Percentiles rank a stretch among this genome's conserved stretches.
phyloP scores from a whole-genome alignment of 2,329 filamentous ascomycete genomes.

The Xylariaceae sp. region DNA sequence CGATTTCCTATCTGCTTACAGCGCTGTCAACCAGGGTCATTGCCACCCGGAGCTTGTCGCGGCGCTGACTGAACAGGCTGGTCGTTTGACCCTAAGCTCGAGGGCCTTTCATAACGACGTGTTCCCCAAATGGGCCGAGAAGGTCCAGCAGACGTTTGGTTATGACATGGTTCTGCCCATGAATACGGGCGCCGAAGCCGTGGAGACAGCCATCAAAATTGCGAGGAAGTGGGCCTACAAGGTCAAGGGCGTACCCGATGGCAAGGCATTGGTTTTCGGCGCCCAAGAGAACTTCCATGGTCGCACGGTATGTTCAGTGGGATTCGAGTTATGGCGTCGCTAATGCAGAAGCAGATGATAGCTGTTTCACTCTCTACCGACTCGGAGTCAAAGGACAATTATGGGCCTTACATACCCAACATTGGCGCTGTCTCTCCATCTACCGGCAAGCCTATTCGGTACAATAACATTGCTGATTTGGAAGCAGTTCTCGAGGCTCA shows the following conservation, averaged over 20 bases:
- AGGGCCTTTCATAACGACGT: conserved; percentile 98
- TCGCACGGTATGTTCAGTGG: conserved; percentile 61
- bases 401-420: conserved; percentile 89
- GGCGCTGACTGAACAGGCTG: conserved; percentile 82
- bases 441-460: conserved; percentile 74
- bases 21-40: conserved; percentile 95
- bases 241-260: conserved; percentile 80
- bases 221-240: conserved; percentile 98
- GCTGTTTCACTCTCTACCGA: conserved; percentile 95
- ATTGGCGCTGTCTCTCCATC: conserved; percentile 73
- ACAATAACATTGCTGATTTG: conserved; percentile 79
- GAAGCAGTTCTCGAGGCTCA: conserved; percentile 74
- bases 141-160: conserved; percentile 81
- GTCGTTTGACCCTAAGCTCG: conserved; percentile 84
- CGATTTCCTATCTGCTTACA: conserved; percentile 97
- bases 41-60: conserved; percentile 96
- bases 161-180: conserved; percentile 98
- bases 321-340: background rate
- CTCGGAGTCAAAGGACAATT: conserved; percentile 92
- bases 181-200: conserved; percentile 96
- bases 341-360: conserved; percentile 60
- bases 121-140: conserved; percentile 92
- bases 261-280: conserved; percentile 79
- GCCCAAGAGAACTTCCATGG: conserved; percentile 95
- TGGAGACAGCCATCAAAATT: conserved; percentile 94